phyloP scores from a whole-genome alignment of 2,329 filamentous ascomycete genomes.

The Aureobasidium pullulans region DNA sequence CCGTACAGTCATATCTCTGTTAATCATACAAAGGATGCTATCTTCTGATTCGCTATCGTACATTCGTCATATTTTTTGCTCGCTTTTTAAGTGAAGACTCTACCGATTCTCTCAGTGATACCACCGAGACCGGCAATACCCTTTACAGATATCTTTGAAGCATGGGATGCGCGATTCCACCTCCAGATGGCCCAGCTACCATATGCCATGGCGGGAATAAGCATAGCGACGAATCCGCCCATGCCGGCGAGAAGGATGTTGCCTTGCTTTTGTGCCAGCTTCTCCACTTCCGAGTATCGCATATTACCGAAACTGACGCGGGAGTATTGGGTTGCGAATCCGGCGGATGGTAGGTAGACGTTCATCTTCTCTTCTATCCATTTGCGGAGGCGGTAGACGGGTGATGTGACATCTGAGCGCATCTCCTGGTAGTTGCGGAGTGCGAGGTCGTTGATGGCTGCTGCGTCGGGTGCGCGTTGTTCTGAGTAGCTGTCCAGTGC shows the following conservation, averaged over 20 bases:
- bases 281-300: slow-evolving; percentile 75
- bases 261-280: slow-evolving; percentile 62
- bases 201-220: slow-evolving; percentile 23
- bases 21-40: background rate
- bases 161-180: slow-evolving; percentile 18
- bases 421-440: slow-evolving; percentile 91
- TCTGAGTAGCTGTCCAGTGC: slow-evolving; percentile 68
- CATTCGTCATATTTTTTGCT: background rate
- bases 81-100: slow-evolving; percentile 17
- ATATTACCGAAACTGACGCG: slow-evolving; percentile 91
- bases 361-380: slow-evolving; percentile 77
- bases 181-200: slow-evolving; percentile 23
- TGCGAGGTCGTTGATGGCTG: slow-evolving; percentile 88
- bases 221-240: slow-evolving; percentile 42
- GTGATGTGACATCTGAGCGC: slow-evolving; percentile 74
- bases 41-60: background rate
- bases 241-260: slow-evolving; percentile 29
- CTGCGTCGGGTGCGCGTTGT: slow-evolving; percentile 67
- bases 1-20: background rate
- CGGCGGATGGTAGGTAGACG: slow-evolving; percentile 65
- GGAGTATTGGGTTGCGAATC: slow-evolving; percentile 89
- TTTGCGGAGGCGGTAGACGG: slow-evolving; percentile 73
- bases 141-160: slow-evolving; percentile 1
- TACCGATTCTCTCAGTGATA: slow-evolving; percentile 17
- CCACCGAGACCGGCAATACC: slow-evolving; percentile 10